Evolutionary conservation across 208 protist species (phyloP), one percentile per base, ranked within the genome.

Genomic region (Blastocrithidia nonstop): DNA sequence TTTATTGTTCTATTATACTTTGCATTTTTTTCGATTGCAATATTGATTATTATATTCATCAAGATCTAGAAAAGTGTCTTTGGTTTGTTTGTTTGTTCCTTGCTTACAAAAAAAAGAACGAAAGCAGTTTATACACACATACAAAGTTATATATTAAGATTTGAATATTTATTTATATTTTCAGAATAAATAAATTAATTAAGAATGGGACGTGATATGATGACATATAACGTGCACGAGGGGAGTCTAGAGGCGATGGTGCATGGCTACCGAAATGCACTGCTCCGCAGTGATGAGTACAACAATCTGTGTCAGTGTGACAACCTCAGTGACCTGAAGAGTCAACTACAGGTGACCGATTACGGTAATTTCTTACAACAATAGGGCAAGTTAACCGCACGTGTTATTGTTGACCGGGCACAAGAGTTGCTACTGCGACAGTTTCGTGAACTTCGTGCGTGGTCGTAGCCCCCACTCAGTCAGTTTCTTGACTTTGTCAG

Each of bases 401-500:
- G 78, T 20, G 77, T 92, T 24, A 93, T 98, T 46, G 71, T 73
- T 1, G 79, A 96, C 17, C 70, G 79, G 24, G 84, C 88, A 22
- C 96, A 92, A 48, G 85, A 97, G 47, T 92, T 96, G 50, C 69
- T 99, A 17, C 86, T 99, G 29, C 63, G 76, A 25, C 90, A 98
- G 65, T 98, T 99, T 50, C 65, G 86, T n/a, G 81, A 97, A 58
- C 45, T 99, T 1, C 88, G 94, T 6, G 60, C 71, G 25, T 93
- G 97, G 64, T 68, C 94, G 1, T 73, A 96, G 28, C 79, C 95
- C 17, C 95, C 96, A 32, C 81, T 99, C 8, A 76, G 80, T 29
- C 89, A 84, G n/a, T 99, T 99, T 62, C 63, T 98, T 6, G 95
- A 98, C 57, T 99, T 97, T 69, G 97, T 99, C 66, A 97, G 91